A percentile compares a stretch with the other conserved stretches of the same genome.
phyloP scores from a whole-genome alignment of 768 basidiomycete genomes.

The Boletus vermiculosoides region DNA sequence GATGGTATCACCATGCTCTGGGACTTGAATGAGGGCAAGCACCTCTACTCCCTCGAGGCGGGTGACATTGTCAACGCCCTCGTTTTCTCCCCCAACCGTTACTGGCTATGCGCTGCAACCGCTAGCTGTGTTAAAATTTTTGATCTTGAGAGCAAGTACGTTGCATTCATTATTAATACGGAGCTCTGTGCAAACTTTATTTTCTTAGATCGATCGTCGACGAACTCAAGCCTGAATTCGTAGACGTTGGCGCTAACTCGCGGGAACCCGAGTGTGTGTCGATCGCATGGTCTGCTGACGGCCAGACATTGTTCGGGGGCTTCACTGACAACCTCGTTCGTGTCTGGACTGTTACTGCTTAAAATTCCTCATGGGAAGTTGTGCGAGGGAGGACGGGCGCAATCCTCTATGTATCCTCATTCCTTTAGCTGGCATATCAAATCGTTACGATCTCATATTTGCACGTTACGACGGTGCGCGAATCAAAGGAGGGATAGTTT shows the following conservation, averaged over 20 bases:
- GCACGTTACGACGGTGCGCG: not conserved
- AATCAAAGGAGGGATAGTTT: not conserved
- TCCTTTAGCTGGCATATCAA: slow-evolving; percentile 26
- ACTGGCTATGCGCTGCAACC: slow-evolving; percentile 99
- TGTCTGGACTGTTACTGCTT: slow-evolving; percentile 80
- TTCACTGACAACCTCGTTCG: slow-evolving; percentile 94
- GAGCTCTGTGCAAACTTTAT: slow-evolving; percentile 1
- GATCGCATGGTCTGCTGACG: slow-evolving; percentile 97
- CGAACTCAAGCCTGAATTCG: slow-evolving; percentile 95
- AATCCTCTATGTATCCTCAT: slow-evolving; percentile 25
- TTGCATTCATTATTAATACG: slow-evolving; percentile 19
- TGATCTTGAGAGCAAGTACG: slow-evolving; percentile 98
- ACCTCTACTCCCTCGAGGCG: slow-evolving; percentile 99
- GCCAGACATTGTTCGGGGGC: slow-evolving; percentile 95
- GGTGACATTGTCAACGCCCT: slow-evolving; percentile 98
- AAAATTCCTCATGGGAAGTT: slow-evolving; percentile 27
- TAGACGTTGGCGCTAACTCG: slow-evolving; percentile 66
- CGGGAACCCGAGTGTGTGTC: slow-evolving; percentile 92
- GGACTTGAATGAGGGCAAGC: slow-evolving; percentile 99
- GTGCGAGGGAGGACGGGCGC: slow-evolving; percentile 13
- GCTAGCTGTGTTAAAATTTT: slow-evolving; percentile 98
- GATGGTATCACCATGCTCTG: slow-evolving; percentile 99
- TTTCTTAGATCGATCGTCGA: slow-evolving; percentile 86
- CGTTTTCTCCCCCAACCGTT: slow-evolving; percentile 99
- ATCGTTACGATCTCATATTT: slow-evolving; percentile 15